A percentile compares a stretch with the other conserved stretches of the same genome.
These are phyloP conservation scores for Wickerhamomyces mucosus DNA, from an alignment of 805 yeast genomes.

Conservation along the genomic window DNA sequence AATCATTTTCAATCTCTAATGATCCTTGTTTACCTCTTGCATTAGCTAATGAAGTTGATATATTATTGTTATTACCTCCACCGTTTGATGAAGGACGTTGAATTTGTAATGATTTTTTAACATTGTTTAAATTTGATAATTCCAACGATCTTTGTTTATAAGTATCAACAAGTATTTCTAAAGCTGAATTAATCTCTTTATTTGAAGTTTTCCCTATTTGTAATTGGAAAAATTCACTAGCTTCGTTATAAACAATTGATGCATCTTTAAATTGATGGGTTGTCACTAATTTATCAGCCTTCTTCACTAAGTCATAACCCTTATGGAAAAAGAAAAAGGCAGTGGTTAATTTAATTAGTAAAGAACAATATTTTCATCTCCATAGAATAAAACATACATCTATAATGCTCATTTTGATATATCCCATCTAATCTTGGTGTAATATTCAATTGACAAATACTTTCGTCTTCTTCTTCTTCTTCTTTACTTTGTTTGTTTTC, in stretches of 20 bases:
- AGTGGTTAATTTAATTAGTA: too few relatives aligned
- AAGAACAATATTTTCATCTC: too few relatives aligned
- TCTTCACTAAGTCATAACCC: constrained; percentile 42
- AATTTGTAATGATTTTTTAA: constrained; percentile 1
- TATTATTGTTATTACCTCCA: background rate
- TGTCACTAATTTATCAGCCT: constrained; percentile 40
- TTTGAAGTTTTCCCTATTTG: constrained; percentile 17
- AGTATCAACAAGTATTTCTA: constrained; percentile 22
- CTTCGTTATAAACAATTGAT: constrained; percentile 26
- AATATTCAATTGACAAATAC: too few relatives aligned
- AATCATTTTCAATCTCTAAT: constrained; percentile 3
- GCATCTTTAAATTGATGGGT: constrained; percentile 35
- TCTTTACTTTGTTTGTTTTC: too few relatives aligned
- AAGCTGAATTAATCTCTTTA: constrained; percentile 21
- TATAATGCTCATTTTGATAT: too few relatives aligned
- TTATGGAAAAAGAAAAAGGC: constrained; percentile 6
- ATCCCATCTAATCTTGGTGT: too few relatives aligned
- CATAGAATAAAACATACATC: too few relatives aligned
- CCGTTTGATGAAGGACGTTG: constrained; percentile 3
- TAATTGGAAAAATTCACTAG: constrained; percentile 25
- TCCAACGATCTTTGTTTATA: constrained; percentile 23
- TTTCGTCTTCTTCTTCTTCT: too few relatives aligned
- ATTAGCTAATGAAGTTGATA: constrained; percentile 6
- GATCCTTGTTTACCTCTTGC: constrained; percentile 7
- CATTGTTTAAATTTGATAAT: constrained; percentile 9